Percentiles rank a stretch among this genome's conserved stretches.
These are phyloP conservation scores for Diutina scorzettiae DNA, from an alignment of 1,139 yeast species.

Conservation along the genomic window DNA sequence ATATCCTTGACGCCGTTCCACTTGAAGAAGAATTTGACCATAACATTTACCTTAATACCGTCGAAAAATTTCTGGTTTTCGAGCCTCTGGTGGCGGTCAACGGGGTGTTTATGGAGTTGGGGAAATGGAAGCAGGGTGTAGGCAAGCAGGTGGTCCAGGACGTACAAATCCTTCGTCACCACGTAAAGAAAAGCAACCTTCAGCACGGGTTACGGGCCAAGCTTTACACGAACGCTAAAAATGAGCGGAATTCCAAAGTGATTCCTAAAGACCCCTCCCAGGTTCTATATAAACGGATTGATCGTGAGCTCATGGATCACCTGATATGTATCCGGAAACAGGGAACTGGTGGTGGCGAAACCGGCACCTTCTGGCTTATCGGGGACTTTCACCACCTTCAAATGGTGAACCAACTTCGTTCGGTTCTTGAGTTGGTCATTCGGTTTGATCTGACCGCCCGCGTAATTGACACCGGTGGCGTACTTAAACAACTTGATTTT, in stretches of 20 bases:
- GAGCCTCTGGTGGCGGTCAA: constrained; percentile 53
- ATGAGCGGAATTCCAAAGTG: constrained; percentile 21
- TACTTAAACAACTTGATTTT: constrained; percentile 7
- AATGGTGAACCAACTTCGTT: constrained; percentile 30
- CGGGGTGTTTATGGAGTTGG: constrained; percentile 47
- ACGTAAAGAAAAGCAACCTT: constrained; percentile 10
- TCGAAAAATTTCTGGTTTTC: constrained; percentile 24
- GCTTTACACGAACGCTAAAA: constrained; percentile 22
- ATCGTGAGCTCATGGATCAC: constrained; percentile 16
- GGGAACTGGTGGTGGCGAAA: constrained; percentile 8
- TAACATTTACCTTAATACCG: constrained; percentile 10
- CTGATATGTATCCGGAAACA: background rate
- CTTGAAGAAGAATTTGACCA: constrained; percentile 9
- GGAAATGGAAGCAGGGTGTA: constrained; percentile 28
- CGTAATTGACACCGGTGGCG: constrained; percentile 16
- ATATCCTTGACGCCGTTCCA: constrained; percentile 18
- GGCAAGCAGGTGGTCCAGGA: constrained; percentile 29
- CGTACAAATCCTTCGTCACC: constrained; percentile 17
- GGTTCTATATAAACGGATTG: constrained; percentile 22
- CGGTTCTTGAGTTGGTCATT: constrained; percentile 19
- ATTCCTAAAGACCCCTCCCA: constrained; percentile 24
- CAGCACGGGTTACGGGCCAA: background rate
- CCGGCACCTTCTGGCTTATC: constrained; percentile 38
- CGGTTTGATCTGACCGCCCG: constrained; percentile 19
- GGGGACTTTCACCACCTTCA: constrained; percentile 36